Conservation (phyloP, 805 yeast genomes). For the Starmerella roubikii region DNA sequence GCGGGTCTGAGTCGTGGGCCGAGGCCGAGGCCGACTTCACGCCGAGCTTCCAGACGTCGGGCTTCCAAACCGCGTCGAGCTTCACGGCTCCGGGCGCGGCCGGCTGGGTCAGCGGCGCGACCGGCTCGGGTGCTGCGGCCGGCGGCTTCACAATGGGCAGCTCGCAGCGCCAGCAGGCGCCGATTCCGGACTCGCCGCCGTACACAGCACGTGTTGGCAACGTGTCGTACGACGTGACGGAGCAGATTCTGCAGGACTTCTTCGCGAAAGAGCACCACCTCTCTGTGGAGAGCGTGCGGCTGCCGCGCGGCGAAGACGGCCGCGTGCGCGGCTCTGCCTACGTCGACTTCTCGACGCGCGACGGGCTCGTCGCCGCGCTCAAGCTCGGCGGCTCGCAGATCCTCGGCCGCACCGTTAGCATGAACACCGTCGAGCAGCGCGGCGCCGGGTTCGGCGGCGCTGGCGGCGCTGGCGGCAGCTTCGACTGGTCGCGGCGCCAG, state of each 20-base stretch:
- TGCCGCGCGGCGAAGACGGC: slow-evolving; percentile 52
- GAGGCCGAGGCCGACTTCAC: slow-evolving; percentile 10
- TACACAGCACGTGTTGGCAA: slow-evolving; percentile 79
- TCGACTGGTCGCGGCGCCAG: slow-evolving; percentile 20
- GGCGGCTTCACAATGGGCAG: slow-evolving; percentile 5
- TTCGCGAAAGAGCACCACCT: slow-evolving; percentile 30
- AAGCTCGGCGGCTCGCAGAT: slow-evolving; percentile 58
- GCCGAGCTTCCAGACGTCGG: slow-evolving; percentile 5
- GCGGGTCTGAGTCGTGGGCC: slow-evolving; percentile 7
- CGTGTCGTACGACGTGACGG: slow-evolving; percentile 69
- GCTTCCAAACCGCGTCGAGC: neutral
- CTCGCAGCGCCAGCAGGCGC: slow-evolving; percentile 29
- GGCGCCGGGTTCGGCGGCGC: slow-evolving; percentile 37
- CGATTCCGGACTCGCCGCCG: slow-evolving; percentile 86
- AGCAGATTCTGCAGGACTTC: slow-evolving; percentile 34
- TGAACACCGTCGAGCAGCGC: slow-evolving; percentile 64
- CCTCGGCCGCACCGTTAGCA: slow-evolving; percentile 52
- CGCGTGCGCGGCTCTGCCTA: slow-evolving; percentile 79
- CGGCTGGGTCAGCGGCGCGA: slow-evolving; percentile 2
- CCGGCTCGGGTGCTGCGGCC: slow-evolving; percentile 2
- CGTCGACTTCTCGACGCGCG: slow-evolving; percentile 73
- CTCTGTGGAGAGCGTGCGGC: slow-evolving; percentile 49
- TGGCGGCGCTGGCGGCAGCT: slow-evolving; percentile 16
- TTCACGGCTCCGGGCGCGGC: neutral
- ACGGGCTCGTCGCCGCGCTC: slow-evolving; percentile 62